Evolutionary conservation across 1,284 basidiomycete genomes (phyloP).

Genomic region (Butyriboletus regius): DNA sequence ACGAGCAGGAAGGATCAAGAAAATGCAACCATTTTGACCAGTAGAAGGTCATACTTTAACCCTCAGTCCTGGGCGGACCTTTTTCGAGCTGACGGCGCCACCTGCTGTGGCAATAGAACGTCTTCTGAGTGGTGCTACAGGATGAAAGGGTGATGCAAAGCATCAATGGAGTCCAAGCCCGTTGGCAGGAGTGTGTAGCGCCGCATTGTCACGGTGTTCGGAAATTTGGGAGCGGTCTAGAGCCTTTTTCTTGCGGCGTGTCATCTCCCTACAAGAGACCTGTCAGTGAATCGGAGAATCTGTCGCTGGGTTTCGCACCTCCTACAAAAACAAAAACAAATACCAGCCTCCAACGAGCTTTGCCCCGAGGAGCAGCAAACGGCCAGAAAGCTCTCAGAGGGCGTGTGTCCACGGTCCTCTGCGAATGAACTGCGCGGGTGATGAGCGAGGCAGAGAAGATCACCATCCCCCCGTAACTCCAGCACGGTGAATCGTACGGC

Average conservation of each 20-base stretch:
- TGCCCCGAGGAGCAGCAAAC: conserved; percentile 5
- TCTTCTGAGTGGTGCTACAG: conserved; percentile 2
- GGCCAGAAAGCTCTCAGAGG: conserved; percentile 5
- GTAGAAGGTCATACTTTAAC: background rate
- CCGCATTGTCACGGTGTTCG: background rate
- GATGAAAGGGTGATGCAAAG: background rate
- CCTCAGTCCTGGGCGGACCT: background rate
- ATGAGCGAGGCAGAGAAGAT: conserved; percentile 21
- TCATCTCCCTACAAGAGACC: background rate
- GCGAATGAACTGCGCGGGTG: conserved; percentile 17
- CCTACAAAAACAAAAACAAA: conserved; percentile 23
- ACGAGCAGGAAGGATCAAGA: background rate
- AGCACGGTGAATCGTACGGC: conserved; percentile 9
- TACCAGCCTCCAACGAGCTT: conserved; percentile 6
- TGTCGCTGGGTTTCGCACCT: conserved; percentile 20
- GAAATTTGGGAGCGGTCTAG: background rate
- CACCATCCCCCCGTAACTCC: conserved; percentile 15
- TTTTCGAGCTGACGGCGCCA: conserved; percentile 2
- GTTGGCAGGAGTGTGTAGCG: background rate
- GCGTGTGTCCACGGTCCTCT: conserved; percentile 9
- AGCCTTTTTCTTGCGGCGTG: conserved; percentile 4
- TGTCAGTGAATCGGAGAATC: conserved; percentile 20
- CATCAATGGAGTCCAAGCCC: background rate
- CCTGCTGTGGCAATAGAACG: background rate
- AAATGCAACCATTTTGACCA: background rate